Base-by-base conservation (phyloP, 768 basidiomycete species). In the Tremella yokohamensis region DNA sequence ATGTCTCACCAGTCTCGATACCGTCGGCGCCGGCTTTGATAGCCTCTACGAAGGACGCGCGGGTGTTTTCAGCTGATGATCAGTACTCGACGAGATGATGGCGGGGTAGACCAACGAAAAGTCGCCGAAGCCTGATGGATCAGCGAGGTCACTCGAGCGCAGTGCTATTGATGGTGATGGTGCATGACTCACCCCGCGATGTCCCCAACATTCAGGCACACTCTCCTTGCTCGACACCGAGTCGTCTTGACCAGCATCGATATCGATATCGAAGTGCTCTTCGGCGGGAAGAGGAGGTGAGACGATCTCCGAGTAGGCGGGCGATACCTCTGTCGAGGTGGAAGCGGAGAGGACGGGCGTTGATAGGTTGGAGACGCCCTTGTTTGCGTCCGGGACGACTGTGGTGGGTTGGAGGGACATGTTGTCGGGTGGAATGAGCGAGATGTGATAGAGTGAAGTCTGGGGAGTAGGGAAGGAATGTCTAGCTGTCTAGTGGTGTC, bases 21-120 rank as follows among this genome's bases (percentile, higher is more conserved):
- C 85, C 93, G 75, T 99, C 91, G 47, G 91, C 87, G 60, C 94
- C 94, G 79, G 96, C 92, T 48, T 85, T 85, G 61, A 96, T 90
- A 72, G 94, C 94, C 63, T 88, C 89, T 75, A 90, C 86, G 79
- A 98, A 98, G 79, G 89, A 90, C 37, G 89, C 89, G 62, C 92
- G 83, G 49, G 92, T 94, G 81, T 98, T 98, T 79, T 98, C 94
- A 42, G 75, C 74, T 76, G 50, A 39, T 15, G 8, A 48, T 13
- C 34, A 40, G 45, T 48, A n/a, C 20, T 9, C 29, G 20, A 7
- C 11, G 38, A 19, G 20, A 9, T 18, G 25, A 39, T 15, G 20
- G 51, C 15, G 12, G 24, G 45, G 39, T 47, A 3, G n/a, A 39
- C 74, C 60, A 42, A 74, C 73, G 75, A 56, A 60, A 76, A 39